Percentiles rank a stretch among this genome's conserved stretches.
Evolutionary conservation across 2,329 filamentous ascomycete species (phyloP).

Genomic region (Colletotrichum sp.): DNA sequence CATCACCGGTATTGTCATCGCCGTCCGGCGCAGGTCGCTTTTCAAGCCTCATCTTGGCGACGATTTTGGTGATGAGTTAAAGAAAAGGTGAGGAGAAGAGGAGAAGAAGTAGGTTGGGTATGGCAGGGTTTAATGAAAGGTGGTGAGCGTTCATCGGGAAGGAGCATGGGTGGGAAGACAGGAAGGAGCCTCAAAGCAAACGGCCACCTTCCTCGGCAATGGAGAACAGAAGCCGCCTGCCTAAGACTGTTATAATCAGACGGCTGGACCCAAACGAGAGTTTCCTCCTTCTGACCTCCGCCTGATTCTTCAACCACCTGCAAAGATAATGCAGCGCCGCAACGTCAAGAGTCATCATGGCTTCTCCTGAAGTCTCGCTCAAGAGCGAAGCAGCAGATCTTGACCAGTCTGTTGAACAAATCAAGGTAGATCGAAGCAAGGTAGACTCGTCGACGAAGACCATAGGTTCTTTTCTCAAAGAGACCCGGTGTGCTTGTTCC

Average conservation of each 20-base stretch:
- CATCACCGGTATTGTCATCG: background rate
- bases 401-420: background rate
- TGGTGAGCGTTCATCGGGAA: background rate
- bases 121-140: too few relatives aligned
- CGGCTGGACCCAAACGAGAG: background rate
- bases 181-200: background rate
- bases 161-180: background rate
- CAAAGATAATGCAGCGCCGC: background rate
- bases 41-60: background rate
- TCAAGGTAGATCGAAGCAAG: background rate
- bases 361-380: background rate
- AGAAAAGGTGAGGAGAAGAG: background rate
- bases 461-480: background rate
- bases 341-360: background rate
- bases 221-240: background rate
- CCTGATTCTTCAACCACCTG: background rate
- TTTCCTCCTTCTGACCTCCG: background rate
- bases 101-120: background rate
- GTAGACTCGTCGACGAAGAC: background rate
- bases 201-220: background rate
- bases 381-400: background rate
- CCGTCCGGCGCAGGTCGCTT: background rate
- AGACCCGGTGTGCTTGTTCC: background rate
- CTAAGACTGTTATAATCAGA: background rate
- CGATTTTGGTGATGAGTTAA: background rate